phyloP scores from a whole-genome alignment of 2,329 filamentous ascomycete species.

The Talaromyces sp. region DNA sequence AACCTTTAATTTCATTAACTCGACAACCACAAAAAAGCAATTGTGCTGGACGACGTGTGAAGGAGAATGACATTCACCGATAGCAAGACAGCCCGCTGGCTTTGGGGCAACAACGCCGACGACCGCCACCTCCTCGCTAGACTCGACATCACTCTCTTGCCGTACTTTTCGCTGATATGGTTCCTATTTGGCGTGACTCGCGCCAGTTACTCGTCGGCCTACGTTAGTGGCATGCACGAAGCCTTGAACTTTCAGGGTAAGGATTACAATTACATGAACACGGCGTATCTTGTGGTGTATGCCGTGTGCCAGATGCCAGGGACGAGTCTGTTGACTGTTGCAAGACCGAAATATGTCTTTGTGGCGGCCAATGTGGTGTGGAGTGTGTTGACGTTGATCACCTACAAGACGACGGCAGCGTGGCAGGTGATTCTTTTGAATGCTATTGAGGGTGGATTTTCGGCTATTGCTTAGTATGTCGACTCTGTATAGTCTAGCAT shows the following conservation, averaged over 20 bases:
- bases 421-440: constrained; percentile 47
- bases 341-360: constrained; percentile 43
- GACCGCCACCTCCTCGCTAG: constrained; percentile 32
- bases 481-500: no score
- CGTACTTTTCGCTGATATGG: constrained; percentile 49
- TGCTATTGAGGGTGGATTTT: constrained; percentile 46
- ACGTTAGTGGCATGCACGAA: constrained; percentile 44
- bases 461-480: constrained; percentile 41
- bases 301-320: constrained; percentile 47
- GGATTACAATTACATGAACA: constrained; percentile 43
- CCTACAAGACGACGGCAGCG: constrained; percentile 42
- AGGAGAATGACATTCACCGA: constrained; percentile 10
- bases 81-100: constrained; percentile 13
- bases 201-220: constrained; percentile 44
- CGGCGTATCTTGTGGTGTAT: constrained; percentile 39
- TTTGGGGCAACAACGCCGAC: constrained; percentile 14
- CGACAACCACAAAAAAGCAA: neutral
- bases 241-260: constrained; percentile 39
- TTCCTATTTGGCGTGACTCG: constrained; percentile 48
- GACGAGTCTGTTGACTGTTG: constrained; percentile 39
- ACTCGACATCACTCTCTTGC: constrained; percentile 42
- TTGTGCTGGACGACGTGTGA: neutral
- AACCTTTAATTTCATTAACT: neutral
- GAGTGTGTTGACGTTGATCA: constrained; percentile 45
- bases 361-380: constrained; percentile 44